phyloP scores from a whole-genome alignment of 2,329 filamentous ascomycete genomes.

The Ramichloridium luteum region DNA sequence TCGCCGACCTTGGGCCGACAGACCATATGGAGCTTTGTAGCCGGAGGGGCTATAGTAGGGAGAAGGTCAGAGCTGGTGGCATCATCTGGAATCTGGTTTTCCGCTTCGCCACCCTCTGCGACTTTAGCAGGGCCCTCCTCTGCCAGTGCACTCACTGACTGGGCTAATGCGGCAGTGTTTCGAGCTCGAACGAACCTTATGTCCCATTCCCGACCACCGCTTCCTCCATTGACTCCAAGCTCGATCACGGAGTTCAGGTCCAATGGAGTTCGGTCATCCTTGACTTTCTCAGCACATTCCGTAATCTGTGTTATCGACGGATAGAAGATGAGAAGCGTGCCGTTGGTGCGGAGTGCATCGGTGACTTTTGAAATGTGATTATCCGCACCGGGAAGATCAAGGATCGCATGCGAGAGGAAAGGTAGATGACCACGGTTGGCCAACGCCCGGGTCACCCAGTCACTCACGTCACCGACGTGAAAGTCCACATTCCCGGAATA shows the following conservation, averaged over 20 bases:
- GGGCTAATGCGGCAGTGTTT: background rate
- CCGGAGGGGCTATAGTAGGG: background rate
- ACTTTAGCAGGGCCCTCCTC: background rate
- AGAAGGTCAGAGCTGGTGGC: background rate
- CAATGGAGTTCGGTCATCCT: conserved; percentile 43
- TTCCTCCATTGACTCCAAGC: conserved; percentile 36
- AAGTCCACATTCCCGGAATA: conserved; percentile 64
- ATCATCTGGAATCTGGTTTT: background rate
- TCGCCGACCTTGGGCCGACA: conserved; percentile 31
- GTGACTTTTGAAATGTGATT: conserved; percentile 39
- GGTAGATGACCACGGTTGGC: conserved; percentile 32
- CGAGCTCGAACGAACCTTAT: conserved; percentile 40
- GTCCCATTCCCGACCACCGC: conserved; percentile 52
- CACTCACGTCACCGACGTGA: conserved; percentile 53
- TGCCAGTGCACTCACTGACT: background rate
- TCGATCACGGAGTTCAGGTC: conserved; percentile 49
- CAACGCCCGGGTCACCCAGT: conserved; percentile 48
- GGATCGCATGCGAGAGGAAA: conserved; percentile 58
- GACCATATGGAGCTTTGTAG: conserved; percentile 17
- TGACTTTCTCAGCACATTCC: conserved; percentile 46
- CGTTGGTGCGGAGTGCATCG: conserved; percentile 50
- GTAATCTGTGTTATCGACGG: conserved; percentile 70
- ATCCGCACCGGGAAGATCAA: conserved; percentile 59
- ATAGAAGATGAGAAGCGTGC: conserved; percentile 56
- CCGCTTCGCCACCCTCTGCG: background rate